phyloP scores from a whole-genome alignment of 2,329 filamentous ascomycete genomes.

The Fusarium sambucinum region DNA sequence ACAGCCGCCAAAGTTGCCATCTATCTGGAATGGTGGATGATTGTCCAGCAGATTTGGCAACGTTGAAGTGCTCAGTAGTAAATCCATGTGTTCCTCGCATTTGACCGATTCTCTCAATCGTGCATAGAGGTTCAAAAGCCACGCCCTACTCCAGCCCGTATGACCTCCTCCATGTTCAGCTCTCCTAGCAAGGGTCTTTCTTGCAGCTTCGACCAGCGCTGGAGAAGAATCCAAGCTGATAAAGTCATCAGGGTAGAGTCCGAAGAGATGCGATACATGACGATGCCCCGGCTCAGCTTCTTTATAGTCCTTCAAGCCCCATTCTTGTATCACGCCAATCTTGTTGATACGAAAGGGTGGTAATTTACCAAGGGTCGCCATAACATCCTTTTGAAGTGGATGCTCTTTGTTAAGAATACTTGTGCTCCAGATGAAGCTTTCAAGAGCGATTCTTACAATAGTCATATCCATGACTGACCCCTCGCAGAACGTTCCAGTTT shows the following conservation, averaged over 20 bases:
- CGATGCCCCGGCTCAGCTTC: conserved; percentile 62
- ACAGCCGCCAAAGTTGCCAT: conserved; percentile 48
- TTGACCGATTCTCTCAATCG: conserved; percentile 50
- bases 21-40: conserved; percentile 49
- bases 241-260: conserved; percentile 58
- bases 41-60: conserved; percentile 40
- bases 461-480: conserved; percentile 46
- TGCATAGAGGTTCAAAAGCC: conserved; percentile 63
- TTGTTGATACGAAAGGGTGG: conserved; percentile 31
- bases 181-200: conserved; percentile 47
- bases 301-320: conserved; percentile 52
- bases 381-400: background rate
- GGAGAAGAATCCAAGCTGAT: conserved; percentile 37
- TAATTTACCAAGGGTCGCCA: conserved; percentile 9
- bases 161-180: conserved; percentile 56
- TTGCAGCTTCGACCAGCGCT: conserved; percentile 47
- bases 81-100: conserved; percentile 33
- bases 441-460: conserved; percentile 38
- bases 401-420: conserved; percentile 26
- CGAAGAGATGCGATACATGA: conserved; percentile 64
- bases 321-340: conserved; percentile 55
- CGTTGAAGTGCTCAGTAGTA: conserved; percentile 30
- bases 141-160: conserved; percentile 65
- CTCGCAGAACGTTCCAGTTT: conserved; percentile 41
- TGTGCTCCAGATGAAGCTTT: conserved; percentile 37